Percentiles rank a stretch among this genome's conserved stretches.
Evolutionary conservation across 805 yeast species (phyloP).

Genomic region (Yarrowia sp.): DNA sequence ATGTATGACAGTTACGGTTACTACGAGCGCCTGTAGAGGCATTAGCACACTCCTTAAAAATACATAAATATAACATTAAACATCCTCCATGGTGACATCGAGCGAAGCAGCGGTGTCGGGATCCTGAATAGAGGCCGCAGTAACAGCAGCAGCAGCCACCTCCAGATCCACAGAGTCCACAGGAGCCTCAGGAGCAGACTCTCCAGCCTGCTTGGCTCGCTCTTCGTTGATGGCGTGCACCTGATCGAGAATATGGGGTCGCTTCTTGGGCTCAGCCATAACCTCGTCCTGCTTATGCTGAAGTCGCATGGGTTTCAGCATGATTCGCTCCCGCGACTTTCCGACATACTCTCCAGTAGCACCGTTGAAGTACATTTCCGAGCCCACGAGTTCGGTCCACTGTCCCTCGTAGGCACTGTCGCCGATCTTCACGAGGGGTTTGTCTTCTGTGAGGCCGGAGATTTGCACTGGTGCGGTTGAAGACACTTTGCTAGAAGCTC

Average conservation of each 20-base stretch:
- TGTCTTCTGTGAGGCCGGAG: conserved; percentile 53
- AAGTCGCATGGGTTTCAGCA: conserved; percentile 30
- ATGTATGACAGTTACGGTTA: not conserved
- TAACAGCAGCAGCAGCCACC: conserved; percentile 9
- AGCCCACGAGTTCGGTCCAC: conserved; percentile 79
- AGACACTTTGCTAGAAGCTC: conserved; percentile 35
- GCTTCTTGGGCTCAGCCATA: conserved; percentile 8
- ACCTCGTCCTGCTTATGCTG: conserved; percentile 21
- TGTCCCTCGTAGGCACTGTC: conserved; percentile 63
- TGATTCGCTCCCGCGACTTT: conserved; percentile 34
- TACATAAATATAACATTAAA: not conserved
- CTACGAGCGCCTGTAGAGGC: too few species aligned
- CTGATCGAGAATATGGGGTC: conserved; percentile 15
- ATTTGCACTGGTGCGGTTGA: conserved; percentile 49
- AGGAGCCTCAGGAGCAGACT: not conserved
- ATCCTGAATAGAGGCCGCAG: conserved; percentile 5
- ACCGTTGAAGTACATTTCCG: conserved; percentile 51
- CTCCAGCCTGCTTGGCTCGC: not conserved
- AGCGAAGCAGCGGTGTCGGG: not conserved
- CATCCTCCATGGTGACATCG: conserved; percentile 24
- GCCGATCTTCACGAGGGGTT: conserved; percentile 59
- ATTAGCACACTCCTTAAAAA: not conserved
- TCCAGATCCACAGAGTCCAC: not conserved
- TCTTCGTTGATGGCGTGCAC: not conserved
- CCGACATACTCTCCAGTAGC: conserved; percentile 37